A percentile compares a stretch with the other conserved stretches of the same genome.
Conservation (phyloP, 257 asterid species). For the Solanum infundibuliforme region DNA sequence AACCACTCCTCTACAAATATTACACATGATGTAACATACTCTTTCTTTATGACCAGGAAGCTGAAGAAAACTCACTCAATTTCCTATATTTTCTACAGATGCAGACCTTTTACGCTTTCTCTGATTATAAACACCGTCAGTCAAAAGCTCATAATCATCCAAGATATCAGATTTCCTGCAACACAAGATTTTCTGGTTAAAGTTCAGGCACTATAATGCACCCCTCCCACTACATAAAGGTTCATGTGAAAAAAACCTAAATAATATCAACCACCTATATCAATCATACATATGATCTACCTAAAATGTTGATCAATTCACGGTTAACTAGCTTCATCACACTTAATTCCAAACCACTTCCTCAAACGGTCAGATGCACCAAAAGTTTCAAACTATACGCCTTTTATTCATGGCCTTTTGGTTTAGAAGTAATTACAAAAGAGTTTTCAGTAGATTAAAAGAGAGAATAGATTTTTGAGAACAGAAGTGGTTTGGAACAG, state of each 20-base stretch:
- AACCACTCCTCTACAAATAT: not conserved
- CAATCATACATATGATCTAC: not conserved
- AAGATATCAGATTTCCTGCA: slow-evolving; percentile 49
- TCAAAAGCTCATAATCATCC: slow-evolving; percentile 22
- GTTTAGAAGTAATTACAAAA: not conserved
- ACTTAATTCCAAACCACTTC: not conserved
- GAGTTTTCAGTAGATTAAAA: not conserved
- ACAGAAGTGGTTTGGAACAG: not conserved
- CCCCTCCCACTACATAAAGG: not conserved
- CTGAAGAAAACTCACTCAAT: slow-evolving; percentile 6
- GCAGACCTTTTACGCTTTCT: slow-evolving; percentile 84
- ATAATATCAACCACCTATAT: not conserved
- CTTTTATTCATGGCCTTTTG: not conserved
- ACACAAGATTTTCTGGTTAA: slow-evolving; percentile 14
- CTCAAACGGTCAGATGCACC: not conserved
- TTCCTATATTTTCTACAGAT: not conserved
- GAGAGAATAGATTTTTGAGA: not conserved
- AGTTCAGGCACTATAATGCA: not conserved
- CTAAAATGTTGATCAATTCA: not conserved
- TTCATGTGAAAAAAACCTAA: not conserved
- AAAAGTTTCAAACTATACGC: not conserved
- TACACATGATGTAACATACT: not conserved
- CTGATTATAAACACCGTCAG: slow-evolving; percentile 18
- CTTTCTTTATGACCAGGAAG: not conserved
- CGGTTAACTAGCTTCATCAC: not conserved